phyloP scores from a whole-genome alignment of 2,329 filamentous ascomycete species.

The Venturia nashicola region DNA sequence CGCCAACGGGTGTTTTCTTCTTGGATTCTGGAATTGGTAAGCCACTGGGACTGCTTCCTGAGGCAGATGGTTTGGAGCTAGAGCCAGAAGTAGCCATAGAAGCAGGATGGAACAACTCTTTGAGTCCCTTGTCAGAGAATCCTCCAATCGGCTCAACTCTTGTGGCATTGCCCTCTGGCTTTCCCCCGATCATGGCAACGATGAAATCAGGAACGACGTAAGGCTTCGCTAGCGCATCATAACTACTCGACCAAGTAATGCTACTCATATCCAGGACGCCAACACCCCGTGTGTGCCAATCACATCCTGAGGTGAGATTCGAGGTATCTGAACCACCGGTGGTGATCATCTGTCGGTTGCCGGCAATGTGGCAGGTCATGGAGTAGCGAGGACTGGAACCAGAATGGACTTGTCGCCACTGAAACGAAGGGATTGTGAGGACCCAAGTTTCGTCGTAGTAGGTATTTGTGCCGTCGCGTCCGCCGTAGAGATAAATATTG shows the following conservation, averaged over 20 bases:
- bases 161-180: slow-evolving; percentile 8
- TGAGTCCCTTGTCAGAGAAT: neutral
- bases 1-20: neutral
- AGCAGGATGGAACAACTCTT: neutral
- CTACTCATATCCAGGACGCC: slow-evolving; percentile 21
- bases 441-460: slow-evolving; percentile 33
- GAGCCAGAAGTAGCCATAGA: neutral
- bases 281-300: slow-evolving; percentile 21
- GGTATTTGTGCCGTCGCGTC: slow-evolving; percentile 23
- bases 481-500: slow-evolving; percentile 38
- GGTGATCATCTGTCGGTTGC: slow-evolving; percentile 28
- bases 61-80: neutral
- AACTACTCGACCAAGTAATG: slow-evolving; percentile 21
- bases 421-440: slow-evolving; percentile 34
- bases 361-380: slow-evolving; percentile 30
- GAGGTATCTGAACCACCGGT: slow-evolving; percentile 22
- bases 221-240: slow-evolving; percentile 14
- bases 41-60: neutral
- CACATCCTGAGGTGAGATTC: slow-evolving; percentile 17
- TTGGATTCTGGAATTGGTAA: neutral
- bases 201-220: slow-evolving; percentile 19
- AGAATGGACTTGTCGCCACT: slow-evolving; percentile 29
- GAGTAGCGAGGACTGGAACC: slow-evolving; percentile 26
- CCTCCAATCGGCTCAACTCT: neutral
- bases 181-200: slow-evolving; percentile 19